phyloP scores from a whole-genome alignment of 164 flowering plant species.

The Brasenia schreberi region DNA sequence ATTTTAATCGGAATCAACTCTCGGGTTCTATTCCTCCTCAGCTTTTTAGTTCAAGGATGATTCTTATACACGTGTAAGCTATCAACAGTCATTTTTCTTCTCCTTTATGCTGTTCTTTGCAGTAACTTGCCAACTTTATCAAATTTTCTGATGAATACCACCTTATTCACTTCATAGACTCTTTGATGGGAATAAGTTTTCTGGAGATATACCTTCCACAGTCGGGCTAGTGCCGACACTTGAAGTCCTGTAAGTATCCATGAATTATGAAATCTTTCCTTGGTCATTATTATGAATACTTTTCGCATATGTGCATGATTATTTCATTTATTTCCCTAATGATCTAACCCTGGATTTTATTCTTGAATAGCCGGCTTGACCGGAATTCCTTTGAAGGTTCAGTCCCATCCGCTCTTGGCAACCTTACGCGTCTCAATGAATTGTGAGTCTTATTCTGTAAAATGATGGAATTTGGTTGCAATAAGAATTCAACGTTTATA shows the following conservation, averaged over 20 bases:
- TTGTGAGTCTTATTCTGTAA: constrained; percentile 36
- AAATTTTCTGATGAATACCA: not conserved
- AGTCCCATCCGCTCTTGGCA: constrained; percentile 50
- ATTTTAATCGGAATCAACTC: constrained; percentile 80
- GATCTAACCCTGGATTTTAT: not conserved
- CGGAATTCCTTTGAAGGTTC: constrained; percentile 47
- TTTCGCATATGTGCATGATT: not conserved
- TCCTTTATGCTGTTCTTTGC: not conserved
- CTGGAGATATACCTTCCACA: constrained; percentile 52
- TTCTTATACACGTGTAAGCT: constrained; percentile 83
- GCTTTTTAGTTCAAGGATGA: constrained; percentile 68
- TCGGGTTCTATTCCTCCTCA: constrained; percentile 56
- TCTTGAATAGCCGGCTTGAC: constrained; percentile 64
- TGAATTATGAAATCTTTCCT: not conserved
- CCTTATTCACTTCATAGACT: constrained; percentile 27
- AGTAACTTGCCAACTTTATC: not conserved
- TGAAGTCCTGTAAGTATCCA: constrained; percentile 88
- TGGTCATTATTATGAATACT: not conserved
- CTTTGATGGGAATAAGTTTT: constrained; percentile 67
- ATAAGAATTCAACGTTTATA: no score
- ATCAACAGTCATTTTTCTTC: not conserved
- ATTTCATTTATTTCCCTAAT: not conserved
- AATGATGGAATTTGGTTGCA: not conserved
- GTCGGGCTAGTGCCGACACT: constrained; percentile 58
- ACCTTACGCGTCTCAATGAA: constrained; percentile 47